Base-by-base conservation (phyloP, 2,329 filamentous ascomycete genomes). In the Hirsutella minnesotensis region DNA sequence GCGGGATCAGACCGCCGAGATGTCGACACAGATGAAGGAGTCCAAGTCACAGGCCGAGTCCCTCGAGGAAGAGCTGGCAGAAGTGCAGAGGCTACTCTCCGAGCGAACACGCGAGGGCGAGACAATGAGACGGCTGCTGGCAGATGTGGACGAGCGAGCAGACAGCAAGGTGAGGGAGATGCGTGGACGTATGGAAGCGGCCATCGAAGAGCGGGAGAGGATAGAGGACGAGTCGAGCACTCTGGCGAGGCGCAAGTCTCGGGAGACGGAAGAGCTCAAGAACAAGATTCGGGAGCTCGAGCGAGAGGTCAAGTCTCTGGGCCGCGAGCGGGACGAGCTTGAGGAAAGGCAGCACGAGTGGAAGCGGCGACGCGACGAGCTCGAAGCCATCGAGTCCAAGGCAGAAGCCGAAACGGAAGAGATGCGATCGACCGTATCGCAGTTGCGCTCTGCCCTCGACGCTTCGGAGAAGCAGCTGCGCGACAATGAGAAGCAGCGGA, bases 81-180 rank as follows among this genome's bases (percentile, higher is more conserved):
- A 98, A 61, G 83, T 88, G 3, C 88, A 94, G 58, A 78, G 86
- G 45, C 75, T 95, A 47, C 73, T 98, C 2, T 79, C 77, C 41
- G 92, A 98, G 62, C 81, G 92, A 21, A 90, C 86, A 4, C 79
- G 92, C 36, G 92, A 98, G 63, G 86, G 81, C 21, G 90, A 96
- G 66, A 95, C 87, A 1, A 96, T 98, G 89, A 79, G 92, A 29
- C 74, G 88, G 39, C 72, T 96, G 46, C 69, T 98, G 12, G 81
- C 82, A 15, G 90, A 96, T 50, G 86, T 89, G 9, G 87, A 96
- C 59, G 78, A 83, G 46, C 75, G 86, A 9, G 81, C 89, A 1
- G 89, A 96, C 50, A 70, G 70, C 46, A 85, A 87, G 55, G 77
- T 94, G 16, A 80, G 86, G 22, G 90, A 96, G 50, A 92, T 95